Base-by-base conservation (phyloP, 1,284 basidiomycete genomes). In the Meripilus lineatus region DNA sequence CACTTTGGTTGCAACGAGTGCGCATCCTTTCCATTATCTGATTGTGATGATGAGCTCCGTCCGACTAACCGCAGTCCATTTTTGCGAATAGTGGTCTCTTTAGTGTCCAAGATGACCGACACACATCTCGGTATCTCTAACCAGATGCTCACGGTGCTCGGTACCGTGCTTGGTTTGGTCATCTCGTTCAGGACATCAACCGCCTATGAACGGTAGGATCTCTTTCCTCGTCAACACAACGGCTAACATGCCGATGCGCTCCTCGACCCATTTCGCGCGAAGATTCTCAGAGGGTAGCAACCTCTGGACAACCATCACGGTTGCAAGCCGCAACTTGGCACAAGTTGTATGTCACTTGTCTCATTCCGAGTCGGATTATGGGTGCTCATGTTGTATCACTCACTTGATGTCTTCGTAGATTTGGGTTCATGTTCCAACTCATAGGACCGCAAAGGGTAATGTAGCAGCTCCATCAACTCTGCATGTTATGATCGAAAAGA, bases 401-500 rank as follows among this genome's bases (percentile, higher is more conserved):
- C 41, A n/a, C 24, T 8, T 22, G 22, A 18, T 35, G n/a, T n/a
- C n/a, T n/a, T 18, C 40, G 18, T 49, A 81, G 74, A 72, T 84
- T 42, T 84, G 81, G 81, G 67, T 82, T 24, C 79, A 83, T 52
- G 69, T 79, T 10, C 70, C 79, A 4, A 63, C 59, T 17, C 69
- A 77, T 11, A 69, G 77, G 15, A 55, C 63, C 4, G 57, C 62
- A 44, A 71, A 69, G 48, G 60, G 56, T 3, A 59, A 51, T 13
- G 53, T 57, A 21, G 50, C 58, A 44, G 63, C 64, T 22, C 59
- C 66, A 49, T 72, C 70, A 2, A 57, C 55, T 8, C 64, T 79
- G 22, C 66, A 76, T 53, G 70, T 71, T 20, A 62, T 77, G 1
- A 74, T 86, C 26, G 84, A 89, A 65, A 87, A 86, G 65, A 82